These are phyloP conservation scores for Calonectria montana DNA, from an alignment of 2,329 filamentous ascomycete genomes.

Conservation along the genomic window DNA sequence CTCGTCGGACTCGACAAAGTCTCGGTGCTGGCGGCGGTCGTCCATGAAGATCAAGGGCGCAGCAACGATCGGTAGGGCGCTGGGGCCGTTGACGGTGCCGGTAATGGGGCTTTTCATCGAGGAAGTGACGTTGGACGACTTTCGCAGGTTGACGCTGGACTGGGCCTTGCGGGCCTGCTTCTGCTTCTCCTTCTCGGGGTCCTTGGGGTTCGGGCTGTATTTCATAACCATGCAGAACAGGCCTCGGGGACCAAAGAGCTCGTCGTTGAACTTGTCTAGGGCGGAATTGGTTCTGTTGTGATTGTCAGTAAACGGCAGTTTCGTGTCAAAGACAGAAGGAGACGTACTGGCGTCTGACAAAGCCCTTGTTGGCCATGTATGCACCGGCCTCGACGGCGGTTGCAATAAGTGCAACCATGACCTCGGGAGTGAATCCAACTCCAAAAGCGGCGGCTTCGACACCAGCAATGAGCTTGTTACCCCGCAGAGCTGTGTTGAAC, in stretches of 20 bases:
- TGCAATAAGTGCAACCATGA: not conserved
- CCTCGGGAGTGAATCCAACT: not conserved
- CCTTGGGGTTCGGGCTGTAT: not conserved
- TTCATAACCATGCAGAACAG: conserved; percentile 9
- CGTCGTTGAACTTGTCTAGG: not conserved
- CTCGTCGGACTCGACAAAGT: not conserved
- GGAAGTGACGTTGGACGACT: not conserved
- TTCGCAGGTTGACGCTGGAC: not conserved
- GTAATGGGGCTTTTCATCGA: not conserved
- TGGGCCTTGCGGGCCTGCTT: not conserved
- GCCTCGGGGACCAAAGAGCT: not conserved
- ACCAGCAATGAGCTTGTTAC: not conserved
- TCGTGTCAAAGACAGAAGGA: no score
- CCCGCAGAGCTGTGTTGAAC: not conserved
- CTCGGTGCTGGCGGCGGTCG: conserved; percentile 1
- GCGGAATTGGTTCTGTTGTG: not conserved
- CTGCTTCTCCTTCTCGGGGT: not conserved
- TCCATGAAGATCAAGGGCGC: not conserved
- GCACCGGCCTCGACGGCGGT: not conserved
- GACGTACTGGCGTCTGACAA: not conserved
- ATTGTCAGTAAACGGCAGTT: not conserved
- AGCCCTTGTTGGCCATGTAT: conserved; percentile 3
- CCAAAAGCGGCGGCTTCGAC: not conserved
- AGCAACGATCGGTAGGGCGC: not conserved
- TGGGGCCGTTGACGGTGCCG: not conserved